phyloP scores from a whole-genome alignment of 139 green algal genomes.

The Zygnema cylindricum region DNA sequence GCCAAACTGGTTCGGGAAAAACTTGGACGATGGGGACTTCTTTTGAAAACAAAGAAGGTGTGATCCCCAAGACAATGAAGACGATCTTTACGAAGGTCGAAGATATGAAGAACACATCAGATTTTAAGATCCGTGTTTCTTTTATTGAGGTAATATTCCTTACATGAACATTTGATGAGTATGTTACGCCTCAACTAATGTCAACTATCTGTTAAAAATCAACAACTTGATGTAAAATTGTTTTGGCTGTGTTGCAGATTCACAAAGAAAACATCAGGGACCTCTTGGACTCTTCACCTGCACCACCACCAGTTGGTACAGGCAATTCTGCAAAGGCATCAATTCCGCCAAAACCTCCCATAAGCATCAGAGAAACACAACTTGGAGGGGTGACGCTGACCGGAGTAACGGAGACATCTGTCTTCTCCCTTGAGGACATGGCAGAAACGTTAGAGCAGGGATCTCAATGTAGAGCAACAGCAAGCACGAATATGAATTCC shows the following conservation, averaged over 20 bases:
- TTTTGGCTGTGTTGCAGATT: conserved; percentile 39
- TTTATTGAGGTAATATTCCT: conserved; percentile 56
- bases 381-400: conserved; percentile 61
- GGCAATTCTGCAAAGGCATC: background rate
- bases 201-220: background rate
- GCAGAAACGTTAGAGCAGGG: conserved; percentile 79
- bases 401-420: conserved; percentile 74
- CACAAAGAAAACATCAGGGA: conserved; percentile 61
- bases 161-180: background rate
- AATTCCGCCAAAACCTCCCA: background rate
- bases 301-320: background rate
- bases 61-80: conserved; percentile 52
- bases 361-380: conserved; percentile 31
- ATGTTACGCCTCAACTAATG: background rate
- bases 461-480: conserved; percentile 80
- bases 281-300: conserved; percentile 57
- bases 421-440: conserved; percentile 80
- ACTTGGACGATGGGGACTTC: conserved; percentile 63
- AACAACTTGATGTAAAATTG: background rate
- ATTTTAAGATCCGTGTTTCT: conserved; percentile 46
- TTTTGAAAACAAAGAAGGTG: conserved; percentile 36
- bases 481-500: conserved; percentile 91
- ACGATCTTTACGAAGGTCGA: conserved; percentile 39
- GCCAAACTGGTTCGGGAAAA: conserved; percentile 59
- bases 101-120: conserved; percentile 18